Conservation (phyloP, 768 basidiomycete genomes). For the Rhodotorula diobovata region DNA sequence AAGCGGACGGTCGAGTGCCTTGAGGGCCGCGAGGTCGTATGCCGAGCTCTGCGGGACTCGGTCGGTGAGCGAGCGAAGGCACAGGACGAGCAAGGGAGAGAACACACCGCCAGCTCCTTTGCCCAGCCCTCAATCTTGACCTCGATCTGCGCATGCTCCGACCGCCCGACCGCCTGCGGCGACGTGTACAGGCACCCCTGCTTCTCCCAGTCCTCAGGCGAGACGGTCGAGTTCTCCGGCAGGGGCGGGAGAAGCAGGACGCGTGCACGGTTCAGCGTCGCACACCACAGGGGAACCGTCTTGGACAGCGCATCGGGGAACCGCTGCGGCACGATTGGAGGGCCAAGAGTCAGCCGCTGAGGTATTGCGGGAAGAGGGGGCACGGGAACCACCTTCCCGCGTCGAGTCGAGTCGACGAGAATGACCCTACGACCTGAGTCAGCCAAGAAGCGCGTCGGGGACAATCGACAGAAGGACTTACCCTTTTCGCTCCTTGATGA, state of each 20-base stretch:
- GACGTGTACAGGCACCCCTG: constrained; percentile 27
- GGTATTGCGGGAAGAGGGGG: not conserved
- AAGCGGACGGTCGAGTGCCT: constrained; percentile 58
- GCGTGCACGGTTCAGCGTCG: constrained; percentile 64
- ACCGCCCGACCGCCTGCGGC: constrained; percentile 45
- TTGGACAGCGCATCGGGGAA: constrained; percentile 91
- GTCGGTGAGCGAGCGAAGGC: not conserved
- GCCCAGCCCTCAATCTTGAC: constrained; percentile 65
- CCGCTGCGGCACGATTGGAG: constrained; percentile 48
- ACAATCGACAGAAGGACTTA: constrained; percentile 43
- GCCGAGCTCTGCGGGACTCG: constrained; percentile 59
- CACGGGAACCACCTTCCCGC: constrained; percentile 62
- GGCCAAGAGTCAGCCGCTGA: not conserved
- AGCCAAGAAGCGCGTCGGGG: not conserved
- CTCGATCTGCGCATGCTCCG: constrained; percentile 79
- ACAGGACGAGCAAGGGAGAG: not conserved
- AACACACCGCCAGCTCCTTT: constrained; percentile 59
- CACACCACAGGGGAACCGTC: constrained; percentile 91
- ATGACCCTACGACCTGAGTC: constrained; percentile 56
- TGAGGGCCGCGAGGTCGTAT: constrained; percentile 57
- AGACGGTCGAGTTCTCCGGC: constrained; percentile 41
- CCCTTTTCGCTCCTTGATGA: constrained; percentile 60
- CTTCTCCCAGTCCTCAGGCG: constrained; percentile 53
- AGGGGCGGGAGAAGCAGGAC: constrained; percentile 14
- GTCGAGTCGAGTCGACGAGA: constrained; percentile 84